Percentiles rank a stretch among this genome's conserved stretches.
phyloP scores from a whole-genome alignment of 2,329 filamentous ascomycete species.

The Xenoacremonium recifei region DNA sequence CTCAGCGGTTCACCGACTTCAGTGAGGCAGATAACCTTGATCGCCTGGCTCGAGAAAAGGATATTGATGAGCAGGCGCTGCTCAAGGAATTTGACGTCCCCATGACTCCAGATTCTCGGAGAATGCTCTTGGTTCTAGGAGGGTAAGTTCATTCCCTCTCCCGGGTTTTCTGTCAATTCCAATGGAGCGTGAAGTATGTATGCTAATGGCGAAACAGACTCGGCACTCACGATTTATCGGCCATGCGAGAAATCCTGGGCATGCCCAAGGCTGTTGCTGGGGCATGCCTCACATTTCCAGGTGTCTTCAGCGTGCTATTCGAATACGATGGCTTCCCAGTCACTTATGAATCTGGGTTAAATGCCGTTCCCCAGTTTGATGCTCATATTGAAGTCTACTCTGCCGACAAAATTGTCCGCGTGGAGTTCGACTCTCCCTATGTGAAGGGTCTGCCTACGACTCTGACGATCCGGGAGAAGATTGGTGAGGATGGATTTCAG shows the following conservation, averaged over 20 bases:
- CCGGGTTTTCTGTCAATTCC: no score
- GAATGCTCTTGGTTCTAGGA: slow-evolving; percentile 7
- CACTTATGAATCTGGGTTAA: slow-evolving; percentile 56
- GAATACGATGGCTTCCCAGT: slow-evolving; percentile 47
- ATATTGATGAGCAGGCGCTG: background rate
- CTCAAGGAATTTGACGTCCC: slow-evolving; percentile 2
- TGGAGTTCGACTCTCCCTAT: slow-evolving; percentile 57
- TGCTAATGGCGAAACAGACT: no score
- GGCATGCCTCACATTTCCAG: slow-evolving; percentile 29
- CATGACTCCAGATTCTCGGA: slow-evolving; percentile 1
- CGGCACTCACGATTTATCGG: slow-evolving; percentile 16
- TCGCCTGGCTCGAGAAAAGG: background rate
- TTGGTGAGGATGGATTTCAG: slow-evolving; percentile 26
- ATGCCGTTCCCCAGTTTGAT: slow-evolving; percentile 51
- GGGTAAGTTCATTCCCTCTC: no score
- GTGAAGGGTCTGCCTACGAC: slow-evolving; percentile 54
- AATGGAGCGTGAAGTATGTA: no score
- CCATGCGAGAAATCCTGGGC: slow-evolving; percentile 19
- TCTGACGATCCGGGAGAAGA: slow-evolving; percentile 44
- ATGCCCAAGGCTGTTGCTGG: slow-evolving; percentile 16
- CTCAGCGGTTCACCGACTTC: slow-evolving; percentile 8
- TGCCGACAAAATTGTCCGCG: slow-evolving; percentile 49
- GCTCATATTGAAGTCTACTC: slow-evolving; percentile 53
- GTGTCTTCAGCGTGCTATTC: slow-evolving; percentile 40
- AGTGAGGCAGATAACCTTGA: slow-evolving; percentile 3